Evolutionary conservation across 768 basidiomycete species (phyloP), one percentile per base, ranked within the genome.

Genomic region (Mycena indigotica): DNA sequence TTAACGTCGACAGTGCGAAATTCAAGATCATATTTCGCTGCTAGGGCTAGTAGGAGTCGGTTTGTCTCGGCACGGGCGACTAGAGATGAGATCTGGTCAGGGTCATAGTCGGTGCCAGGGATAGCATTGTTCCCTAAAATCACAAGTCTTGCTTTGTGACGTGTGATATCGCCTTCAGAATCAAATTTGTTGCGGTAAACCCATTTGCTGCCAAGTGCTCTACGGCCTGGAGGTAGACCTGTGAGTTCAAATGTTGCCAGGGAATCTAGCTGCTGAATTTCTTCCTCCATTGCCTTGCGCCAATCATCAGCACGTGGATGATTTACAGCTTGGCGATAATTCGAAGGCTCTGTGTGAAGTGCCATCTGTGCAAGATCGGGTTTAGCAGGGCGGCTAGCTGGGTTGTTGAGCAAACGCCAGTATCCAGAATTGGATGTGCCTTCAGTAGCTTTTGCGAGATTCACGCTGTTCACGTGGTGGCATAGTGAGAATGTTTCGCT

Each of bases 1-100:
- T 71, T 77, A 23, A 82, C 70, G 62, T 84, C 76, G 3, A 80
- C 41, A 15, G 41, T 45, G 10, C 41, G 41, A 15, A 45, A n/a
- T 21, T 45, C 41, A 23, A 45, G 41, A 23, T 45, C 41, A 23
- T 45, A 45, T 8, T 45, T 10, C 16, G 41, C 41, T 10, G 41
- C 41, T 23, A 45, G 41, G 8, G 41, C 41, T 8, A 45, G 16
- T 15, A 45, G 41, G 10, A 45, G 41, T 15, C 41, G 41, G 62
- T 52, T 67, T 67, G 72, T 69, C 26, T 73, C 67, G 25, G 73
- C 56, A 3, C 66, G 56, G 39, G 71, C 66, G 26, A 75, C 71
- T 0, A 70, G 71, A 17, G 72, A 58, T 45, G 67, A 73, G 3
- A 68, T 72, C 19, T 54, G 53, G 19, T 54, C 41, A 4, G 69